Evolutionary conservation across 2,329 filamentous ascomycete species (phyloP).

Genomic region (Coniochaeta prunicola): DNA sequence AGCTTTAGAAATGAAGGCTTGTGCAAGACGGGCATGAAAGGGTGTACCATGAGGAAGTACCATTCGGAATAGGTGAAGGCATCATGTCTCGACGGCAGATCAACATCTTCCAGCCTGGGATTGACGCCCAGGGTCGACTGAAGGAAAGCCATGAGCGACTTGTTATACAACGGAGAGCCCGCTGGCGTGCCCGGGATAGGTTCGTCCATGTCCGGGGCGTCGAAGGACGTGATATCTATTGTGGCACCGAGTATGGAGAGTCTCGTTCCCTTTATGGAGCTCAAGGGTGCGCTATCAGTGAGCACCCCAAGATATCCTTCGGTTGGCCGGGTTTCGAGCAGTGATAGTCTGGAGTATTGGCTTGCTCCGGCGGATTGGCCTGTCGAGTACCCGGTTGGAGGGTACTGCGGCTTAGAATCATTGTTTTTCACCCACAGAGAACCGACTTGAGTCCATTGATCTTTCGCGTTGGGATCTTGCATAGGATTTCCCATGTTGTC

Average conservation of each 20-base stretch:
- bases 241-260: conserved; percentile 74
- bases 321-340: conserved; percentile 35
- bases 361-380: conserved; percentile 6
- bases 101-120: conserved; percentile 43
- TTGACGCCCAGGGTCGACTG: conserved; percentile 57
- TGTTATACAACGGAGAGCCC: conserved; percentile 51
- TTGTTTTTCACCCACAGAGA: conserved; percentile 30
- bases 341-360: conserved; percentile 21
- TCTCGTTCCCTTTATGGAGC: conserved; percentile 67
- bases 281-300: conserved; percentile 56
- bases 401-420: neutral
- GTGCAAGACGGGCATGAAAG: conserved; percentile 71
- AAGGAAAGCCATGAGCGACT: conserved; percentile 65
- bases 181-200: conserved; percentile 24
- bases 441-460: conserved; percentile 27
- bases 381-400: neutral
- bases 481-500: conserved; percentile 19
- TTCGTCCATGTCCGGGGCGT: conserved; percentile 60
- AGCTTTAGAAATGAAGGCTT: conserved; percentile 64
- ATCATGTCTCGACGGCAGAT: conserved; percentile 56
- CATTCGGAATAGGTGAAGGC: conserved; percentile 64
- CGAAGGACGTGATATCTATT: conserved; percentile 70
- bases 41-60: conserved; percentile 67
- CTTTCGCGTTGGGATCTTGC: conserved; percentile 18
- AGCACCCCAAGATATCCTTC: conserved; percentile 62